Base-by-base conservation (phyloP, 805 yeast species). In the Schwanniomyces yamadae region DNA sequence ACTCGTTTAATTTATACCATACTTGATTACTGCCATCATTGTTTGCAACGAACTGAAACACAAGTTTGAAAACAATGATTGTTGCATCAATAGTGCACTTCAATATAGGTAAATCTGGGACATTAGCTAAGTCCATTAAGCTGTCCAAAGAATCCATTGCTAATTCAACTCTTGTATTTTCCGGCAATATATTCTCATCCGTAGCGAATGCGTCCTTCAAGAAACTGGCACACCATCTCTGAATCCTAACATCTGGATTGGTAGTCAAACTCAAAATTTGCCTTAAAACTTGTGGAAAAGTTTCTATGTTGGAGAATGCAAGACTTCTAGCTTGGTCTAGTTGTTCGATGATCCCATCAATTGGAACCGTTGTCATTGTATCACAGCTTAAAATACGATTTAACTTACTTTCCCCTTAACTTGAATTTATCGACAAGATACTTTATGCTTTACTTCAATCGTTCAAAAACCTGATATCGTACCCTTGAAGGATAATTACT, bases 1-100 rank as follows among this genome's bases (percentile, higher is more conserved):
- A 59, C 5, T 66, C 70, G 11, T 66, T 55, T 42, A 85, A 50
- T 30, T 70, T 66, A 17, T 62, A 55, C 95, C 95, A 88, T 14
- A 62, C 48, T n/a, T 46, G 54, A 33, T 49, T 49, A 40, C 67
- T 59, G 22, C 73, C 71, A 36, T 75, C 77, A 40, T 63, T 63
- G n/a, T 70, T 68, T 7, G 72, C 68, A 37, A 74, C 68, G 37
- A 64, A 64, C 29, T 56, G 52, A 47, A 75, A 75, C 5, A 73
- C 67, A 18, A 74, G 52, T 29, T 61, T 66, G 50, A 67, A 76
- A 6, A 66, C 61, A 10, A 73, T 55, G 23, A 63, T 49, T 19
- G 72, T 44, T n/a, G 65, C 52, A 46, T 67, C 63, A 27, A 69
- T 49, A 25, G 53, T 49, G 29, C 55, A 42, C 29, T 53, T 52